These are phyloP conservation scores for Thozetella sp. DNA, from an alignment of 495 filamentous ascomycete genomes.

Conservation along the genomic window DNA sequence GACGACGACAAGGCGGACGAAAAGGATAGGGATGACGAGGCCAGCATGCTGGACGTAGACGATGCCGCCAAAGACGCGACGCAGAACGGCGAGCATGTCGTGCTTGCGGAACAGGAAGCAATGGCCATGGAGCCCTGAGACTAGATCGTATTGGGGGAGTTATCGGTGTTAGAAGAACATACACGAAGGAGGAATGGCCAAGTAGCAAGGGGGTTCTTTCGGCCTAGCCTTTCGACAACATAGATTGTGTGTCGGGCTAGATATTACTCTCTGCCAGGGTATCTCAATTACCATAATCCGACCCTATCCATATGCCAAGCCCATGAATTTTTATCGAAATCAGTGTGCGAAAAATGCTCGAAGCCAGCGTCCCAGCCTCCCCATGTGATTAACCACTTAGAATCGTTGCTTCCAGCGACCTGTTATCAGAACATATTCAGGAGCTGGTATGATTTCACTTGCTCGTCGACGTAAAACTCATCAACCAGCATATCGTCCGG, in stretches of 20 bases:
- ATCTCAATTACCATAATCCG: too few species aligned
- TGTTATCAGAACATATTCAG: conserved; percentile 3
- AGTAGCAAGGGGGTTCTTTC: too few species aligned
- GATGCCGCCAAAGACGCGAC: conserved; percentile 50
- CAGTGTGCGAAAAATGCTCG: too few species aligned
- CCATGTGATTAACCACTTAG: background rate
- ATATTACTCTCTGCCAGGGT: too few species aligned
- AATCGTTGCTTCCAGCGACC: background rate
- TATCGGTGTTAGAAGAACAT: too few species aligned
- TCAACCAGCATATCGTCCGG: background rate
- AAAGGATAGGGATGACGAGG: conserved; percentile 24
- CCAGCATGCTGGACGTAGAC: conserved; percentile 46
- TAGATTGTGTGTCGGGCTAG: too few species aligned
- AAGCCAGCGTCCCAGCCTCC: too few species aligned
- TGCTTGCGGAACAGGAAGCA: conserved; percentile 5
- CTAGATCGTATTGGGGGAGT: background rate
- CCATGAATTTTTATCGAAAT: too few species aligned
- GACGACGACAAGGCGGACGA: conserved; percentile 11
- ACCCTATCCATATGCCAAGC: too few species aligned
- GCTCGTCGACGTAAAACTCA: background rate
- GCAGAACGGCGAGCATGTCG: conserved; percentile 27
- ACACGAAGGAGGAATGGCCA: too few species aligned
- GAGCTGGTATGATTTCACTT: background rate
- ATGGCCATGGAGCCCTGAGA: conserved; percentile 8
- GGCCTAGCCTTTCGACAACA: too few species aligned